These are phyloP conservation scores for Fusarium phyllophilum DNA, from an alignment of 2,329 filamentous ascomycete species.

Conservation along the genomic window DNA sequence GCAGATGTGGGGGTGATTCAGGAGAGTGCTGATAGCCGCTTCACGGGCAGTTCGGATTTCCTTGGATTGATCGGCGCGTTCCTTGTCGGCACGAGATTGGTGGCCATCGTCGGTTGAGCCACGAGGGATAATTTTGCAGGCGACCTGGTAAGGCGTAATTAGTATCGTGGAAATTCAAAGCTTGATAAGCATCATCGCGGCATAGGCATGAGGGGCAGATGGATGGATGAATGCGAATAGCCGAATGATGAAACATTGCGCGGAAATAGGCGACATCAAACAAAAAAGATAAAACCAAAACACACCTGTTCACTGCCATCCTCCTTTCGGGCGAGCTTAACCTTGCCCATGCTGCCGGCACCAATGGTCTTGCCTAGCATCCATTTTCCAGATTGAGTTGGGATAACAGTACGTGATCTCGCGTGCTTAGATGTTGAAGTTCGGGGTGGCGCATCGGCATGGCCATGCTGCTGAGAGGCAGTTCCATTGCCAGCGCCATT, in stretches of 20 bases:
- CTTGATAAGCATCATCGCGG: not conserved
- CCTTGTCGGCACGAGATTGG: constrained; percentile 75
- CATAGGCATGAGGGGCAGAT: constrained; percentile 24
- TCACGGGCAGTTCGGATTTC: constrained; percentile 95
- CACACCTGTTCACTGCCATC: constrained; percentile 90
- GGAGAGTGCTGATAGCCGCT: constrained; percentile 92
- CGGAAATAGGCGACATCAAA: not conserved
- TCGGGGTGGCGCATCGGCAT: constrained; percentile 50
- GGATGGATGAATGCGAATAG: not conserved
- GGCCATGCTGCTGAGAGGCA: constrained; percentile 55
- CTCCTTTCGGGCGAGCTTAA: constrained; percentile 91
- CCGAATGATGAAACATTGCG: not conserved
- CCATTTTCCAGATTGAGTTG: constrained; percentile 91
- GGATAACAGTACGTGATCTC: constrained; percentile 82
- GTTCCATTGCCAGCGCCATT: constrained; percentile 65
- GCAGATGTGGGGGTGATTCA: constrained; percentile 96
- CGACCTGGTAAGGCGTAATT: constrained; percentile 65
- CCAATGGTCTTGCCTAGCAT: constrained; percentile 96
- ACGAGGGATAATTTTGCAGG: constrained; percentile 95
- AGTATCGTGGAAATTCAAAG: constrained; percentile 20
- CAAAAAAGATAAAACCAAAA: constrained; percentile 22
- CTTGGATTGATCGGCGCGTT: constrained; percentile 94
- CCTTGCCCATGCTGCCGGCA: constrained; percentile 98
- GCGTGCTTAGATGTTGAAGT: constrained; percentile 60
- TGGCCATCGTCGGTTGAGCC: constrained; percentile 88